Evolutionary conservation across 176 grass and related monocot genomes (phyloP).

Genomic region (Bromus sterilis): DNA sequence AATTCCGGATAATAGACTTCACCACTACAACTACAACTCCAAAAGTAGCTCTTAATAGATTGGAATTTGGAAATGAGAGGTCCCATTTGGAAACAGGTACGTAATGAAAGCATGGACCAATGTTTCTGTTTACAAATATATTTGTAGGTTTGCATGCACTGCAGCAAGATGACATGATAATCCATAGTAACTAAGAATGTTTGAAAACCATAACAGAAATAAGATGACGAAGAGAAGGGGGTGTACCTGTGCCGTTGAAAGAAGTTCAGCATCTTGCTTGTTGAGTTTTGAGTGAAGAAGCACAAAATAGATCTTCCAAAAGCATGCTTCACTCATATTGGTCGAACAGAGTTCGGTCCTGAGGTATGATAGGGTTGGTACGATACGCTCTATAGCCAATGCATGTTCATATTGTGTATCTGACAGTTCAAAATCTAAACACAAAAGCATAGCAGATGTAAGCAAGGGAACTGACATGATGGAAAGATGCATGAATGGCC

Average conservation of each 20-base stretch:
- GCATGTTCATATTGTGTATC: constrained; percentile 63
- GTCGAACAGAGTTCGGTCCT: constrained; percentile 54
- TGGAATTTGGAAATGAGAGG: not conserved
- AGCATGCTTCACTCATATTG: constrained; percentile 64
- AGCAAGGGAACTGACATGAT: constrained; percentile 4
- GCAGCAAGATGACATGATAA: not conserved
- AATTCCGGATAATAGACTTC: not conserved
- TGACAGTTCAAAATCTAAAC: constrained; percentile 66
- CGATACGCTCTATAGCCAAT: constrained; percentile 43
- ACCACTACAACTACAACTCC: not conserved
- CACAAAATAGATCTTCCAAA: constrained; percentile 92
- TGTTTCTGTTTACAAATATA: not conserved
- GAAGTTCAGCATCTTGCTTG: constrained; percentile 49
- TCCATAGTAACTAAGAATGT: not conserved
- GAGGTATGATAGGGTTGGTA: constrained; percentile 54
- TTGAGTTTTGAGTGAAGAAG: constrained; percentile 58
- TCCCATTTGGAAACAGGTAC: not conserved
- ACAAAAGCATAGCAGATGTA: constrained; percentile 15
- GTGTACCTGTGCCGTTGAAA: constrained; percentile 55
- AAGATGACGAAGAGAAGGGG: not conserved
- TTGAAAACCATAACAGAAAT: not conserved
- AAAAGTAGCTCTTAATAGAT: not conserved
- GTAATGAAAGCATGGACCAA: not conserved
- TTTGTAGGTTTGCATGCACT: not conserved
- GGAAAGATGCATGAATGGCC: not conserved